Conservation (phyloP, 1,139 yeast species). For the Candida sanyaensis region DNA sequence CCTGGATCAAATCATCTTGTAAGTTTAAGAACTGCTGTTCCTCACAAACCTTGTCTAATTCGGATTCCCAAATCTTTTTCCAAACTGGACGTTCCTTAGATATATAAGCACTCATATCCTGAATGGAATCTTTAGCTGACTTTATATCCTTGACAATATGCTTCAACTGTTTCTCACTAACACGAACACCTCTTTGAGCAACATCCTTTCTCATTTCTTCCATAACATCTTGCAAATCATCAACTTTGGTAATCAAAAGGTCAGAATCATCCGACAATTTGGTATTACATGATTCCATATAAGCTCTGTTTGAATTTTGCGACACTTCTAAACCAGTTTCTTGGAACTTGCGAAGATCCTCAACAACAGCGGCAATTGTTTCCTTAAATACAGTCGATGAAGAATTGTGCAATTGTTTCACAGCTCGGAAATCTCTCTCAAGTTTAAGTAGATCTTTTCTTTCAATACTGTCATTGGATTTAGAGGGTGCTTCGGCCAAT, state of each 20-base stretch:
- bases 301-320: constrained; percentile 56
- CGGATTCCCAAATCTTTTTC: constrained; percentile 93
- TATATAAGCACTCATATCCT: constrained; percentile 62
- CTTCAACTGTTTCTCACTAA: constrained; percentile 72
- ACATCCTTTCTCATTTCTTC: constrained; percentile 91
- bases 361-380: constrained; percentile 46
- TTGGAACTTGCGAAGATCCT: constrained; percentile 51
- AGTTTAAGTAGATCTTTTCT: constrained; percentile 23
- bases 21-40: constrained; percentile 90
- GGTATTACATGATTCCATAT: constrained; percentile 76
- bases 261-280: constrained; percentile 81
- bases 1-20: constrained; percentile 83
- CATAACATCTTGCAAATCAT: constrained; percentile 88
- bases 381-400: constrained; percentile 45
- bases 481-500: neutral
- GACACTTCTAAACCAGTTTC: constrained; percentile 43
- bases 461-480: neutral
- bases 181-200: constrained; percentile 87
- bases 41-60: constrained; percentile 85
- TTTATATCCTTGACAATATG: constrained; percentile 65
- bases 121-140: constrained; percentile 55
- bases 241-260: constrained; percentile 71
- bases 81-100: constrained; percentile 75
- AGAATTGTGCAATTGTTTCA: constrained; percentile 59
- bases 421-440: constrained; percentile 58